Evolutionary conservation across 1,139 yeast genomes (phyloP), one percentile per base, ranked within the genome.

Genomic region (Saccharomyces hybrid): DNA sequence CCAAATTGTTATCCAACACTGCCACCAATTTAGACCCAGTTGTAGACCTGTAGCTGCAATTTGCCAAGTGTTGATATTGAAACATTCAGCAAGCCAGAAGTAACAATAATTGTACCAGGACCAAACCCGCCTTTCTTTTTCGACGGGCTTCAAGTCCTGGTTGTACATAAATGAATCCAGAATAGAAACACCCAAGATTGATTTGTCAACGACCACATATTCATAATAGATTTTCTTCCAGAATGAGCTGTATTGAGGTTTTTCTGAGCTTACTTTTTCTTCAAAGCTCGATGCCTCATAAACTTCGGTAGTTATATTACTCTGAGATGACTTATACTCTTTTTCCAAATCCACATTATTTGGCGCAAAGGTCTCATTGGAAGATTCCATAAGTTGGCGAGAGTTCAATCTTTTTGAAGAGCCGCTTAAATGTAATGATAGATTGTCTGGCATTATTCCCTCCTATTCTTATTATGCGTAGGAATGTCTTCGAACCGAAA

Each of bases 61-160:
- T 73, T 87, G 91, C 91, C 95, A 88, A 9, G 96, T 88, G 67
- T 86, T 88, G 63, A 89, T 83, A 69, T 88, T 88, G 73, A 89
- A 86, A 27, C 95, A 82, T 67, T 88, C 96, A 1, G 96, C 90
- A 55, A 88, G 71, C 96, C 96, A 88, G 64, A 87, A 87, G 58
- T 80, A 83, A 8, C 84, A 83, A 67, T 74, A 88, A 66, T 87
- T 86, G 69, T 77, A 84, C 95, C 95, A 87, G 31, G 81, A 75
- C 96, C 96, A 88, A 27, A 78, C 78, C 67, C 96, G 76, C 67
- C 88, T 76, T 5, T 75, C 74, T 14, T 74, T 78, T 26, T 73
- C 77, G 1, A 88, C 91, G 0, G 96, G 96, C 60, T 81, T 79
- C 63, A 88, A 76, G 72, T 88, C 96, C 60, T 78, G 75, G 70